A percentile compares a stretch with the other conserved stretches of the same genome.
phyloP scores from a whole-genome alignment of 352 stramenopile genomes.

The Phytophthora ohioensis region DNA sequence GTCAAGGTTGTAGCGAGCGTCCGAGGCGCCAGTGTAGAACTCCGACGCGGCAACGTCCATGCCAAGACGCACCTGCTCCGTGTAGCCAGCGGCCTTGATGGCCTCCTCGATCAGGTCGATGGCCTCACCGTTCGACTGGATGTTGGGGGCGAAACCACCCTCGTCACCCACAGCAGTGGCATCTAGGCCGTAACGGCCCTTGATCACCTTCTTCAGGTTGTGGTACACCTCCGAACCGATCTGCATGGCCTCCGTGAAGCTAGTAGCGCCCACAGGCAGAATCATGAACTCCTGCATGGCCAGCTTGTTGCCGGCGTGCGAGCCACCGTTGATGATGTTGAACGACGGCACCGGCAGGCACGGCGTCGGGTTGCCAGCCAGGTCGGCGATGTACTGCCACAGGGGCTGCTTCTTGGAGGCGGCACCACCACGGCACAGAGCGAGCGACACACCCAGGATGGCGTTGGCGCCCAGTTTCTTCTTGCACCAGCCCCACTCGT shows the following conservation, averaged over 20 bases:
- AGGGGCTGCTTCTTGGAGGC: constrained; percentile 96
- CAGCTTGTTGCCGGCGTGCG: constrained; percentile 98
- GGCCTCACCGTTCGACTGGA: constrained; percentile 96
- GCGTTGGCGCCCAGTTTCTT: constrained; percentile 98
- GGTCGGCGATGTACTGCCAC: constrained; percentile 98
- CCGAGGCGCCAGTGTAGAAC: constrained; percentile 95
- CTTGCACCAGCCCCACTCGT: constrained; percentile 96
- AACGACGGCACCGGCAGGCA: constrained; percentile 98
- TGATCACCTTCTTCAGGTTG: constrained; percentile 99
- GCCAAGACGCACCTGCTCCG: constrained; percentile 96
- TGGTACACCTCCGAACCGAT: constrained; percentile 99
- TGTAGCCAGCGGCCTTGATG: constrained; percentile 96
- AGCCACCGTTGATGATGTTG: constrained; percentile 99
- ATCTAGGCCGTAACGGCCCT: constrained; percentile 98
- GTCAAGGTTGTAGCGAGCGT: constrained; percentile 98
- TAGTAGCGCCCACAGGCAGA: constrained; percentile 91
- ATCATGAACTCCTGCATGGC: constrained; percentile 99
- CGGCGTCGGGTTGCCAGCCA: constrained; percentile 96
- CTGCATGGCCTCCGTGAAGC: constrained; percentile 96
- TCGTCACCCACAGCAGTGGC: constrained; percentile 99
- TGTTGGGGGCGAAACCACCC: constrained; percentile 98
- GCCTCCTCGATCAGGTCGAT: constrained; percentile 98
- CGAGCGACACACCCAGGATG: constrained; percentile 98
- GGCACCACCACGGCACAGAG: constrained; percentile 96
- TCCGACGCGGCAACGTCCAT: constrained; percentile 99